phyloP scores from a whole-genome alignment of 352 stramenopile species.

The Globisporangium heterothallicum region DNA sequence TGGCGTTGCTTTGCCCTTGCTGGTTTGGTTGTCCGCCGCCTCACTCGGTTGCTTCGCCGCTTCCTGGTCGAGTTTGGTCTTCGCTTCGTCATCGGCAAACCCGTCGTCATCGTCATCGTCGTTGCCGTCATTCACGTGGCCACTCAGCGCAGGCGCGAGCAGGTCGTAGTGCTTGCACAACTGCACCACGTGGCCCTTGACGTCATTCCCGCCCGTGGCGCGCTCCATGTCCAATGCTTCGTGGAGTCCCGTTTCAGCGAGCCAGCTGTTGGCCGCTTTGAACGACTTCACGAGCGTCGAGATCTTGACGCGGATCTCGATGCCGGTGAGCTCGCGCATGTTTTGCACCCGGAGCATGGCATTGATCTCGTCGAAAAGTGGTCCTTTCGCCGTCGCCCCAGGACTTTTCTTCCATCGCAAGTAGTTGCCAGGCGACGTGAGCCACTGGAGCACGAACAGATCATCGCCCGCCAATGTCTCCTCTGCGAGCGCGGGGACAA shows the following conservation, averaged over 20 bases:
- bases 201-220: constrained; percentile 13
- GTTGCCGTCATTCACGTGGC: constrained; percentile 22
- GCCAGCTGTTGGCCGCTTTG: constrained; percentile 28
- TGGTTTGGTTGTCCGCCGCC: neutral
- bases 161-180: constrained; percentile 38
- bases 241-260: constrained; percentile 19
- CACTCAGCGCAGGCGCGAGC: constrained; percentile 23
- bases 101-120: constrained; percentile 6
- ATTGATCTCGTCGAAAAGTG: constrained; percentile 35
- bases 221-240: constrained; percentile 25
- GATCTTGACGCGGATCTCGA: constrained; percentile 24
- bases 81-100: neutral
- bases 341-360: constrained; percentile 24
- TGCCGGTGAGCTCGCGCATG: constrained; percentile 16
- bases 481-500: constrained; percentile 9
- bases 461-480: constrained; percentile 13
- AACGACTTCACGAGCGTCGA: constrained; percentile 29
- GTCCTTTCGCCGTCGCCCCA: constrained; percentile 20
- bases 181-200: constrained; percentile 29
- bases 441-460: constrained; percentile 33
- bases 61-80: neutral
- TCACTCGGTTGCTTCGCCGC: constrained; percentile 1
- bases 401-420: constrained; percentile 22
- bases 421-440: constrained; percentile 31
- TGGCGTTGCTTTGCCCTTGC: neutral